Evolutionary conservation across 306 rosid species (phyloP), one percentile per base, ranked within the genome.

Genomic region (Cicer arietinum): DNA sequence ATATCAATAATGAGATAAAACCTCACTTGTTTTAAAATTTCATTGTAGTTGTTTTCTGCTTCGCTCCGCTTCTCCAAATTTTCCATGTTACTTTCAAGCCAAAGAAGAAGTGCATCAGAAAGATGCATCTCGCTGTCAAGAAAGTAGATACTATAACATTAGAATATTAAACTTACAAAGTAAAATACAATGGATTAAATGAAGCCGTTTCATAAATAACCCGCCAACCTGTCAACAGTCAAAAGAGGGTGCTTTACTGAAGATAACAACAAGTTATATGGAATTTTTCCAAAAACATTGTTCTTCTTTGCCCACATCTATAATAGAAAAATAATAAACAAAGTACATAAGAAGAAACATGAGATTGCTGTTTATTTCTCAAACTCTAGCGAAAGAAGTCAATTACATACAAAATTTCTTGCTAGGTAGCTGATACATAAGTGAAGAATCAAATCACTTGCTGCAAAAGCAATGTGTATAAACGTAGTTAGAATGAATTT

Each of bases 111-210:
- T 51, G 89, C 93, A 67, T 87, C 83, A 45, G 76, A 78, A 71
- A 92, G 88, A 87, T 87, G 84, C 92, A 88, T 82, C 79, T 92
- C 97, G 76, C 97, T 92, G 89, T 74, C 56, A 81, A 80, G 81
- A 84, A 43, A 69, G 69, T 42, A 72, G 79, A 84, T 43, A 69
- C 68, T 42, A 69, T 47, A 18, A 76, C 75, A 77, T 88, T 64
- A 88, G 74, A 71, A 77, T 57, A 22, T 54, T 46, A 25, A 54
- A 82, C 45, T 50, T 45, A 13, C 53, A 25, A 1, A 12, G 39
- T 60, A 57, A 59, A 69, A 45, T 20, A 9, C 58, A 69, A n/a
- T 13, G 63, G 12, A 70, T 62, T 52, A 56, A 81, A 69, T 78
- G 22, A 78, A 25, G 60, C 48, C 69, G 79, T 65, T 71, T 71